These are phyloP conservation scores for Coemansia sp. DNA, from an alignment of 192 early-diverging fungal species.

Conservation along the genomic window DNA sequence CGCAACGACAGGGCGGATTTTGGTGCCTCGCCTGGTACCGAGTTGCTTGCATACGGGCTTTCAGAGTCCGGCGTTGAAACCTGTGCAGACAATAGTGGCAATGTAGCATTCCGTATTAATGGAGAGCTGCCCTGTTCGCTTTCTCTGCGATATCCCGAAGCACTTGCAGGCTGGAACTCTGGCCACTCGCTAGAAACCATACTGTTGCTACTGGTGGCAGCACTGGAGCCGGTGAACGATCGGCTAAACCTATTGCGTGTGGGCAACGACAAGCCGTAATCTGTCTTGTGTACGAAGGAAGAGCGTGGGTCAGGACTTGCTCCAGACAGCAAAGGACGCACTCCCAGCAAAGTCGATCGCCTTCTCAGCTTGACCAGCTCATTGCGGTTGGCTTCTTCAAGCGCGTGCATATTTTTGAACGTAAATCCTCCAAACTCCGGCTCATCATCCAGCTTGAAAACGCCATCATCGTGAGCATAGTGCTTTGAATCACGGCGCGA, in stretches of 20 bases:
- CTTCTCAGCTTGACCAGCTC: conserved; percentile 74
- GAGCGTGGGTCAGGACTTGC: too few species aligned
- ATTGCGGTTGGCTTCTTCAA: conserved; percentile 90
- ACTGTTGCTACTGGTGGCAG: too few species aligned
- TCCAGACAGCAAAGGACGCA: not conserved
- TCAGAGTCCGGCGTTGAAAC: not conserved
- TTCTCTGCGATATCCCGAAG: too few species aligned
- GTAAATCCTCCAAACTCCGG: conserved; percentile 84
- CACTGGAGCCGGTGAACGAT: too few species aligned
- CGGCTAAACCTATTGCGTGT: too few species aligned
- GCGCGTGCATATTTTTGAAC: conserved; percentile 83
- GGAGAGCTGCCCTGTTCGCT: not conserved
- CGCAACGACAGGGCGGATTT: not conserved
- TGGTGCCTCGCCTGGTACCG: too few species aligned
- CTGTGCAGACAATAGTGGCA: conserved; percentile 1
- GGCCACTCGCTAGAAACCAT: too few species aligned
- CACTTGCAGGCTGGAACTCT: too few species aligned
- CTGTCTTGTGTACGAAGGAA: too few species aligned
- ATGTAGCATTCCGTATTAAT: conserved; percentile 7
- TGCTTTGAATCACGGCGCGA: not conserved
- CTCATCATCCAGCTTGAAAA: conserved; percentile 19
- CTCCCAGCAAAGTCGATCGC: conserved; percentile 40
- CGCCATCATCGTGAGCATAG: not conserved
- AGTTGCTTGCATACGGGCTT: not conserved
- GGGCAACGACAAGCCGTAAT: too few species aligned